phyloP scores from a whole-genome alignment of 345 rosid genomes.

The Adansonia digitata region DNA sequence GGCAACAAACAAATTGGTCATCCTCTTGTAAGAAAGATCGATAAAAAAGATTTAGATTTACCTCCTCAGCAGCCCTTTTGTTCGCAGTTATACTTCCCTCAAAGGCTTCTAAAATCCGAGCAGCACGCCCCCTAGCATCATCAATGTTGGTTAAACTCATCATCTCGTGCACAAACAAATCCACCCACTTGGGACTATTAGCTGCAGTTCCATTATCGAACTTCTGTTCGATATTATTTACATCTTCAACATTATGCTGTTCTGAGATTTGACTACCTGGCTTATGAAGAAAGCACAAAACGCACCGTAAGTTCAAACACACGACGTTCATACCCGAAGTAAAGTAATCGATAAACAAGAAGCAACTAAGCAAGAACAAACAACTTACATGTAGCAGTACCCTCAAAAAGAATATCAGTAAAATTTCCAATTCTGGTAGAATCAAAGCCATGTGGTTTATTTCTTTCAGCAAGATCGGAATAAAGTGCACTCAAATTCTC shows the following conservation, averaged over 20 bases:
- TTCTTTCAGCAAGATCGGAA: not conserved
- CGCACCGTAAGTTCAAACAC: not conserved
- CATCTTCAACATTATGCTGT: not conserved
- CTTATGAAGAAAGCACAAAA: not conserved
- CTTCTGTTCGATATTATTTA: not conserved
- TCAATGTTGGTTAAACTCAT: not conserved
- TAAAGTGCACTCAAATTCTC: not conserved
- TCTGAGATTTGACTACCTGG: slow-evolving; percentile 4
- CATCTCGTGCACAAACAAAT: slow-evolving; percentile 11
- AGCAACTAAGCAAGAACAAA: not conserved
- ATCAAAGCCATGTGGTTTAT: not conserved
- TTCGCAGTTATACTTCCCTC: not conserved
- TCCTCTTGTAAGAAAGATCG: not conserved
- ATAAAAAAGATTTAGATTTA: not conserved
- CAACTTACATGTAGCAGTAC: slow-evolving; percentile 7
- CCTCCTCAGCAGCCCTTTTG: slow-evolving; percentile 1
- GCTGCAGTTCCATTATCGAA: not conserved
- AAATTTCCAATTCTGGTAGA: not conserved
- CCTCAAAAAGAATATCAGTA: not conserved
- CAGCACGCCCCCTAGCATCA: slow-evolving; percentile 3
- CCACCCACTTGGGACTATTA: not conserved
- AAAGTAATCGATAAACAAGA: not conserved
- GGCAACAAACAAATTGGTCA: not conserved
- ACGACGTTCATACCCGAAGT: too few species aligned
- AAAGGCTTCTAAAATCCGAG: slow-evolving; percentile 6